Evolutionary conservation across 1,139 yeast genomes (phyloP), one percentile per base, ranked within the genome.

Genomic region (Kurtzmaniella natalensis): DNA sequence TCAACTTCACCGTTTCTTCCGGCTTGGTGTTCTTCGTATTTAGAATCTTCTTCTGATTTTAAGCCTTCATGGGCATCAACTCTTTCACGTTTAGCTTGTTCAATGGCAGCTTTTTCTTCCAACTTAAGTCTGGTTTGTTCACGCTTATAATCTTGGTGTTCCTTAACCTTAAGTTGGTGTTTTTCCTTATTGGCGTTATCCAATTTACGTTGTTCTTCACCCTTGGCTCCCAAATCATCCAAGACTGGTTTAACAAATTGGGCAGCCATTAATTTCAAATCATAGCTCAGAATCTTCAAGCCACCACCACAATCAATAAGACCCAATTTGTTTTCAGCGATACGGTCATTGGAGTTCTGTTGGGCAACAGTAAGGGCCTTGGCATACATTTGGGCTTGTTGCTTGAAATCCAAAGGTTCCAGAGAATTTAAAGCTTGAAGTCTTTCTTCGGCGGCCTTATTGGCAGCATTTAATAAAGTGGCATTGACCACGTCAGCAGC

Each of bases 271-370:
- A 73, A 74, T 42, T 84, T 83, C 42, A 92, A 76, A 53, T 89
- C 96, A 18, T 70, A 72, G 43, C 75, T 84, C 33, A 84, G 70
- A 72, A 89, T 78, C 50, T 75, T 76, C 45, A 86, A 70, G 3
- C 97, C 97, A 45, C 95, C 96, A 41, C 98, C 98, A 44, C 89
- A 64, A 50, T 87, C 73, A 47, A 87, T 70, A 52, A 81, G 71
- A 32, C 86, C 87, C 31, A 59, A 49, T 37, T 62, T 59, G 44
- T 60, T 51, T 36, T 45, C 53, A 37, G 64, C 72, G 38, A 75
- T 52, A 47, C 88, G 70, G 47, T 74, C 78, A 37, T 72, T 72
- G 37, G 73, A 62, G 44, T 78, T 75, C 47, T 74, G 72, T 53
- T 83, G 85, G 2, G 96, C 96, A 46, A 83, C 61, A 7, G 81